Evolutionary conservation across 2,329 filamentous ascomycete species (phyloP).

Genomic region (Anisogramma anomala): DNA sequence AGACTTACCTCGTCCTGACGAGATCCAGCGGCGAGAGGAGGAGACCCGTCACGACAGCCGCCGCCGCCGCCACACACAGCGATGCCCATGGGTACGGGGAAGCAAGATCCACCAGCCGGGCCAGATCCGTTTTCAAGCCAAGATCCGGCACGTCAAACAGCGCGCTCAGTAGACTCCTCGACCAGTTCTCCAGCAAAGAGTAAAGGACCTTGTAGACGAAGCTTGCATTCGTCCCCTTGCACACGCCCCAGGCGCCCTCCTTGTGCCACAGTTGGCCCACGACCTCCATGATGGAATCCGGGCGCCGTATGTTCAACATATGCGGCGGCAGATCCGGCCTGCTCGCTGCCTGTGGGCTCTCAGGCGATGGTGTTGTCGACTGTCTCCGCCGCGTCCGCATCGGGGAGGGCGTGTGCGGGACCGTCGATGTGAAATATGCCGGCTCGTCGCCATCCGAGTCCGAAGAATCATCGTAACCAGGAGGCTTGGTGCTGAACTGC

Average conservation of each 20-base stretch:
- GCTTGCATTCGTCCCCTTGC: conserved; percentile 86
- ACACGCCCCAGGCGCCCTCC: conserved; percentile 82
- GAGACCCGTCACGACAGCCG: conserved; percentile 61
- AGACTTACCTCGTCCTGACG: conserved; percentile 59
- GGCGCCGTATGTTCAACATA: conserved; percentile 58
- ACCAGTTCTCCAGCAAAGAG: conserved; percentile 84
- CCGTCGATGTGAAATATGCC: conserved; percentile 68
- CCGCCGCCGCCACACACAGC: conserved; percentile 56
- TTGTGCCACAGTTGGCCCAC: conserved; percentile 80
- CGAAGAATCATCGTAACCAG: conserved; percentile 25
- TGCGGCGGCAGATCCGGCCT: conserved; percentile 34
- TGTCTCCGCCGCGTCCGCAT: conserved; percentile 25
- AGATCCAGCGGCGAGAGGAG: conserved; percentile 81
- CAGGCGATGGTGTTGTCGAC: conserved; percentile 21
- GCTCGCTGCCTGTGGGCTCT: conserved; percentile 25
- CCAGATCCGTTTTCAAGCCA: conserved; percentile 62
- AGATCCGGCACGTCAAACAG: conserved; percentile 82
- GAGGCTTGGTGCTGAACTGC: conserved; percentile 16
- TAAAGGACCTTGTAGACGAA: conserved; percentile 84
- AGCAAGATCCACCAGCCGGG: conserved; percentile 60
- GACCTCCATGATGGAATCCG: conserved; percentile 76
- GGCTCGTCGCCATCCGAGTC: conserved; percentile 69
- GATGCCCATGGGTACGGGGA: conserved; percentile 75
- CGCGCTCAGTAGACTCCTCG: conserved; percentile 78
- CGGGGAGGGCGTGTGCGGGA: conserved; percentile 42